These are phyloP conservation scores for Fusarium miscanthi DNA, from an alignment of 2,329 filamentous ascomycete species.

Conservation along the genomic window DNA sequence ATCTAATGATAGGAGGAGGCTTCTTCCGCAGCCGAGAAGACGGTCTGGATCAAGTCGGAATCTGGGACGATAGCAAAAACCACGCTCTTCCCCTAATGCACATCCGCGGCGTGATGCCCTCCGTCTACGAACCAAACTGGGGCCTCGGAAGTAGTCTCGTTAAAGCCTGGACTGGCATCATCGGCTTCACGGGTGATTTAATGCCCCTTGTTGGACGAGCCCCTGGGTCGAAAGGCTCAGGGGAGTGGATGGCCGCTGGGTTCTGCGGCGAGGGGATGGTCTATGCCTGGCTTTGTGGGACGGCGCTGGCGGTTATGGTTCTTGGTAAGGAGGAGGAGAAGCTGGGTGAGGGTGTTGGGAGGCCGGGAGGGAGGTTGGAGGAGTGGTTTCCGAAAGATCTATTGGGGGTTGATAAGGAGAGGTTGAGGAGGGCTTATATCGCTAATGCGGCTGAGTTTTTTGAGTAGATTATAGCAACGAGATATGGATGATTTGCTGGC, in stretches of 20 bases:
- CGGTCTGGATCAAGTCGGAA: constrained; percentile 59
- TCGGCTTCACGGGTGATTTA: constrained; percentile 60
- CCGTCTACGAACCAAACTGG: constrained; percentile 55
- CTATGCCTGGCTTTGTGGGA: constrained; percentile 63
- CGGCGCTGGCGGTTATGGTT: constrained; percentile 60
- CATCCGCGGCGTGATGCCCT: constrained; percentile 56
- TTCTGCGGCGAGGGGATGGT: constrained; percentile 66
- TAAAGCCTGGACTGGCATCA: constrained; percentile 61
- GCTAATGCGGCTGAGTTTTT: constrained; percentile 48
- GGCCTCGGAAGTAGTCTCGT: constrained; percentile 48
- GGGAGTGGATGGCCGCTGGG: constrained; percentile 64
- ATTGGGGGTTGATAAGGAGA: constrained; percentile 44
- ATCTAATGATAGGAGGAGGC: constrained; percentile 67
- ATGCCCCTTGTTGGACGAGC: constrained; percentile 64
- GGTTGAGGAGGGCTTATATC: constrained; percentile 53
- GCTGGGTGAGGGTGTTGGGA: constrained; percentile 46
- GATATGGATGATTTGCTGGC: not conserved
- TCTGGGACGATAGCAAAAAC: constrained; percentile 57
- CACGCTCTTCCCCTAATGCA: constrained; percentile 55
- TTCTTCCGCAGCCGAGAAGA: constrained; percentile 56
- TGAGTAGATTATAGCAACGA: not conserved
- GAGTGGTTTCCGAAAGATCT: constrained; percentile 57
- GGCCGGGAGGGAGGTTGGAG: constrained; percentile 50
- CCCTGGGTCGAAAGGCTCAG: constrained; percentile 45
- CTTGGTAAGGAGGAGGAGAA: constrained; percentile 51